phyloP scores from a whole-genome alignment of 768 basidiomycete genomes.

The Mycena crocata region DNA sequence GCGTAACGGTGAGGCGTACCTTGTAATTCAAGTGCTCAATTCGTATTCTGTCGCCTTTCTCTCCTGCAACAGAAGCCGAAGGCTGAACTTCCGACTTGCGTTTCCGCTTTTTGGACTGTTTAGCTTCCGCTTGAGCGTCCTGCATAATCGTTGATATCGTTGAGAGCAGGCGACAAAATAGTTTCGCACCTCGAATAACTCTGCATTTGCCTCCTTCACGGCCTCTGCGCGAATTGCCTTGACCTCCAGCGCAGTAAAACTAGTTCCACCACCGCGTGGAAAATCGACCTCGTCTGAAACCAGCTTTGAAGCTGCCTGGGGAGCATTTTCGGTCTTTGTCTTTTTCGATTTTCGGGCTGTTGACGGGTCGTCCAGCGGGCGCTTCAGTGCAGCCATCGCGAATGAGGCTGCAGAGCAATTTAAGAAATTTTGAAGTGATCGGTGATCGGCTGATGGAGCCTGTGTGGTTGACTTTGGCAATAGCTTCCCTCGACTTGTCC shows the following conservation, averaged over 20 bases:
- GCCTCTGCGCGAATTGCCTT: slow-evolving; percentile 89
- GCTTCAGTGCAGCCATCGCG: slow-evolving; percentile 68
- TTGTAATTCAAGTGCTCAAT: slow-evolving; percentile 96
- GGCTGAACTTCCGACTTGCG: slow-evolving; percentile 57
- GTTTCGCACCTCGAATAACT: slow-evolving; percentile 71
- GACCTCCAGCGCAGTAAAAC: slow-evolving; percentile 89
- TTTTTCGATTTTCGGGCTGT: slow-evolving; percentile 69
- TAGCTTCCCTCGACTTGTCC: too few relatives aligned
- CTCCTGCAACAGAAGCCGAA: slow-evolving; percentile 44
- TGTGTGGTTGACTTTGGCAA: too few relatives aligned
- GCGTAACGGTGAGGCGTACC: slow-evolving; percentile 51
- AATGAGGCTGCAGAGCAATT: slow-evolving; percentile 33
- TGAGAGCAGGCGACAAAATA: neutral
- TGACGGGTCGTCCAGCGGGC: slow-evolving; percentile 65
- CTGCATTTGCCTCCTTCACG: slow-evolving; percentile 83
- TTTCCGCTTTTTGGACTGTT: slow-evolving; percentile 59
- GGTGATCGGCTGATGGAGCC: neutral
- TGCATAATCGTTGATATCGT: slow-evolving; percentile 36
- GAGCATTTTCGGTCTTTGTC: slow-evolving; percentile 56
- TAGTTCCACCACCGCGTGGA: slow-evolving; percentile 94
- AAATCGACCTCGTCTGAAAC: slow-evolving; percentile 87
- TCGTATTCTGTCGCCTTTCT: slow-evolving; percentile 70
- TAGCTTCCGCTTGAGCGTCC: slow-evolving; percentile 55
- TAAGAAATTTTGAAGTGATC: slow-evolving; percentile 40
- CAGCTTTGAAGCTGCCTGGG: slow-evolving; percentile 51